phyloP scores from a whole-genome alignment of 176 grass and related monocot species.

The Oryza coarctata region DNA sequence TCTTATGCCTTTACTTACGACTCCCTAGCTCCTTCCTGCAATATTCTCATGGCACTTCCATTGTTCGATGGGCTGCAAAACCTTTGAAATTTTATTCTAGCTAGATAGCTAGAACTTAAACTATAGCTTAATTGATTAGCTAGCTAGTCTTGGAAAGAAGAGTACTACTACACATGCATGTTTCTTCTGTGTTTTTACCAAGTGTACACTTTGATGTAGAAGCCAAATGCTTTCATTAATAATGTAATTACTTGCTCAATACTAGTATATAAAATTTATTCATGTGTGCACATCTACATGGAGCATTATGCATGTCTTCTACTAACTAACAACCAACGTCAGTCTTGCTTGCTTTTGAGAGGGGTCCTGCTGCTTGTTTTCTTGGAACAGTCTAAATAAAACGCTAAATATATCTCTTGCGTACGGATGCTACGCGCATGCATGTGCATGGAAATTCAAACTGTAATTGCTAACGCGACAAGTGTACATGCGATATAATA shows the following conservation, averaged over 20 bases:
- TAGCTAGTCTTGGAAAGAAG: no score
- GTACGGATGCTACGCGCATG: not conserved
- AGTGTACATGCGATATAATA: not conserved
- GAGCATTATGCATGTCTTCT: not conserved
- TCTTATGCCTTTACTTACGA: conserved; percentile 1
- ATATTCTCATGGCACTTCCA: not conserved
- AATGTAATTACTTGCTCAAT: not conserved
- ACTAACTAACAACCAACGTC: not conserved
- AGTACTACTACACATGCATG: no score
- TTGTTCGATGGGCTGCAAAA: not conserved
- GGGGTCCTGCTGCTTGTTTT: conserved; percentile 3
- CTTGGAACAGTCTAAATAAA: not conserved
- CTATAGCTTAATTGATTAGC: no score
- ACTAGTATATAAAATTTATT: not conserved
- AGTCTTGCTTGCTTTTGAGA: not conserved
- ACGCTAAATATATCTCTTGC: not conserved
- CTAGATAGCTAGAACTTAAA: no score
- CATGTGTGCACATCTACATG: not conserved
- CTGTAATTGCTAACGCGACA: conserved; percentile 25
- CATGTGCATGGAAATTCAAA: conserved; percentile 17
- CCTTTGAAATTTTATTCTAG: not conserved
- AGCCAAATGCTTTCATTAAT: no score
- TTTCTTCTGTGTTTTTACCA: no score
- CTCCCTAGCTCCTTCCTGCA: not conserved
- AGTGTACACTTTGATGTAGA: no score